These are phyloP conservation scores for Metarhizium robertsii DNA, from an alignment of 2,329 filamentous ascomycete species.

Conservation along the genomic window DNA sequence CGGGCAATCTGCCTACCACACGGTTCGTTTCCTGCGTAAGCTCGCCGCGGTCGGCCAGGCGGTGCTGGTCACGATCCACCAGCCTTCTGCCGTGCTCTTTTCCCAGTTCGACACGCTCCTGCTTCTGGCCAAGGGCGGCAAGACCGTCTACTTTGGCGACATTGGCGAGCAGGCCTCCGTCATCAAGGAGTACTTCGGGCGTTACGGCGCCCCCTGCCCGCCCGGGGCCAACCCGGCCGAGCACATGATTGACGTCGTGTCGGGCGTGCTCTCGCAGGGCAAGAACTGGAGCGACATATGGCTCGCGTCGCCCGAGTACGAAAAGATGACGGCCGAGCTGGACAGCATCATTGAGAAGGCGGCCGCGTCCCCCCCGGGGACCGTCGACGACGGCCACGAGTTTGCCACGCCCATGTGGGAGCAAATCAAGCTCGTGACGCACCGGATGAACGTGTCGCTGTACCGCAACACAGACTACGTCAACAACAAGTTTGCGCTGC, in stretches of 20 bases:
- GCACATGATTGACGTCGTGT: conserved; percentile 59
- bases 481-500: conserved; percentile 52
- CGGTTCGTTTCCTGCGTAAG: conserved; percentile 56
- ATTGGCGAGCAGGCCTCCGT: conserved; percentile 47
- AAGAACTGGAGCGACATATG: conserved; percentile 62
- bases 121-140: conserved; percentile 54
- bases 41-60: conserved; percentile 58
- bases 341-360: conserved; percentile 50
- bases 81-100: conserved; percentile 58
- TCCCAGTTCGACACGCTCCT: conserved; percentile 58
- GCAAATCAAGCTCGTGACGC: conserved; percentile 55
- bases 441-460: conserved; percentile 52
- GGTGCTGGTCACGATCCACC: conserved; percentile 61
- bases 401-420: conserved; percentile 55
- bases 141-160: conserved; percentile 59
- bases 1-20: conserved; percentile 57
- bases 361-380: conserved; percentile 31
- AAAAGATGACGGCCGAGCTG: conserved; percentile 49
- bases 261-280: conserved; percentile 35
- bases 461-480: conserved; percentile 57
- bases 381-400: conserved; percentile 47
- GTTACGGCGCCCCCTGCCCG: conserved; percentile 54
- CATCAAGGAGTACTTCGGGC: conserved; percentile 55
- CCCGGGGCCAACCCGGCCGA: conserved; percentile 61
- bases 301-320: conserved; percentile 53